Base-by-base conservation (phyloP, 176 grass and related monocot species). In the Ananas comosus region DNA sequence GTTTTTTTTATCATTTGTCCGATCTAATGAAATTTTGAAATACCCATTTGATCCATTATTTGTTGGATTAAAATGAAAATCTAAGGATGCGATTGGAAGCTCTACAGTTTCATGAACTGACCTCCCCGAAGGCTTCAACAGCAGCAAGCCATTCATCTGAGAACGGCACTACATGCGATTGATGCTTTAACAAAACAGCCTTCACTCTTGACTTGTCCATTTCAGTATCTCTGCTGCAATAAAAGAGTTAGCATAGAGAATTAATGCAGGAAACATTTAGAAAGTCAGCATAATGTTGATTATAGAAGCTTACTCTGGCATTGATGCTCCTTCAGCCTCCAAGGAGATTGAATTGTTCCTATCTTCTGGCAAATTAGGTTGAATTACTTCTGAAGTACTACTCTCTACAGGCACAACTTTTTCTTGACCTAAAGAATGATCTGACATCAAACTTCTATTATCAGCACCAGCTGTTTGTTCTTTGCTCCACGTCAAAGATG, bases 71-170 rank as follows among this genome's bases (percentile, higher is more conserved):
- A 22, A 21, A 16, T 17, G 28, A 75, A 59, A 83, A 73, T 52
- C 14, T 23, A 63, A 50, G 80, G 23, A 81, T 9, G 53, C 64
- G 51, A 28, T 18, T 11, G 53, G 64, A 59, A 49, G 52, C n/a
- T 7, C 11, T 50, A 19, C 23, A 75, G 12, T 76, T 63, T 73
- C 65, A 76, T 74, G 48, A 73, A 68, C 74, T 83, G 53, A 97
- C 93, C 89, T 92, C 84, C 49, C 89, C 93, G 67, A 77, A 83
- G 68, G 80, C 61, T 63, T 92, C 93, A 57, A 92, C 78, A 19
- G 73, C 75, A 72, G 86, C 89, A 75, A 97, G 51, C 88, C 93
- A 96, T 78, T 96, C 93, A 80, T 96, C 89, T 19, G 86, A 79
- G 82, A 97, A 97, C 6, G 84, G 89, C 63, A 77, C 59, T 54